These are phyloP conservation scores for Coniochaeta ligniaria DNA, from an alignment of 2,329 filamentous ascomycete species.

Conservation along the genomic window DNA sequence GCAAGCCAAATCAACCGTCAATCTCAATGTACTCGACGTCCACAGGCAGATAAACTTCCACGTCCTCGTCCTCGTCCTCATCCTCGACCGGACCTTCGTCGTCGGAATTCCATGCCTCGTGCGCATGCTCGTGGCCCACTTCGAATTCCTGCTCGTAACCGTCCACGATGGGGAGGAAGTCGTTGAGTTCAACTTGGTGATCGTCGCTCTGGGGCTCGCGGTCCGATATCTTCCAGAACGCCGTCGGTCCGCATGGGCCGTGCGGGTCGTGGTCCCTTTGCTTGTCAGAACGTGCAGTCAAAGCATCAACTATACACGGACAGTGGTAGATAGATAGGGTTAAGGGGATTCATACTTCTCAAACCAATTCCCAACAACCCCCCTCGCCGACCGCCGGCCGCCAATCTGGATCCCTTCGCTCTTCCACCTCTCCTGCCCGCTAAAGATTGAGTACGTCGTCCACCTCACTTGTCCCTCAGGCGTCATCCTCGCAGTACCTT, in stretches of 20 bases:
- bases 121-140: conserved; percentile 1
- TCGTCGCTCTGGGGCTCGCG: conserved; percentile 22
- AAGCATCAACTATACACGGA: no score
- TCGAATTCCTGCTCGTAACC: conserved; percentile 8
- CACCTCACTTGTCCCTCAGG: conserved; percentile 66
- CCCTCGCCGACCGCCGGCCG: conserved; percentile 55
- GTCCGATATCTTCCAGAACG: conserved; percentile 69
- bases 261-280: conserved; percentile 55
- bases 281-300: conserved; percentile 3
- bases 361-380: conserved; percentile 72
- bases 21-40: conserved; percentile 14
- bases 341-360: conserved; percentile 44
- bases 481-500: conserved; percentile 58
- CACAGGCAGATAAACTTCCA: conserved; percentile 12
- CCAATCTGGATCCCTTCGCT: conserved; percentile 71
- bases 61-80: conserved; percentile 8
- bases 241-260: conserved; percentile 67
- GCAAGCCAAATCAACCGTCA: not conserved
- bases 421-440: conserved; percentile 65
- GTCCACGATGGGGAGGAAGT: conserved; percentile 15
- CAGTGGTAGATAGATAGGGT: no score
- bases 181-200: conserved; percentile 14
- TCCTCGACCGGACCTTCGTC: not conserved
- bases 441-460: conserved; percentile 59
- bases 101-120: conserved; percentile 4